These are phyloP conservation scores for Xylariaceae sp. DNA, from an alignment of 2,329 filamentous ascomycete genomes.

Conservation along the genomic window DNA sequence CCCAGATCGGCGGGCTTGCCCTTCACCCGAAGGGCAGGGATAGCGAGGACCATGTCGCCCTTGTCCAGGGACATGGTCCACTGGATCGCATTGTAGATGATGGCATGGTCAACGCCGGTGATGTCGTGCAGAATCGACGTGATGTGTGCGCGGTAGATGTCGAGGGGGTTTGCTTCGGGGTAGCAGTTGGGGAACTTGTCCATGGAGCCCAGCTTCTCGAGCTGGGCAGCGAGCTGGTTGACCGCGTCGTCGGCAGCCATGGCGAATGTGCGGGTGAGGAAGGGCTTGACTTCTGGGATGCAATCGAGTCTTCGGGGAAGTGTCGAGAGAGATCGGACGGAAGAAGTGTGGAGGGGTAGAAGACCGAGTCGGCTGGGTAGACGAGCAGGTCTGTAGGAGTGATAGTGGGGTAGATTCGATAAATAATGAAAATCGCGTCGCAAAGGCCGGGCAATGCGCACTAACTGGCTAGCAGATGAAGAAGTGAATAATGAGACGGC, in stretches of 20 bases:
- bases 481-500: slow-evolving; percentile 14
- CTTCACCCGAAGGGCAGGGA: slow-evolving; percentile 74
- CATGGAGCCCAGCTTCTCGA: slow-evolving; percentile 25
- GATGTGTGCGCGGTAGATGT: slow-evolving; percentile 74
- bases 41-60: slow-evolving; percentile 73
- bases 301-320: background rate
- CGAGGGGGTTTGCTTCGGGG: slow-evolving; percentile 68
- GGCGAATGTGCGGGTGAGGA: slow-evolving; percentile 12
- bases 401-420: slow-evolving; percentile 13
- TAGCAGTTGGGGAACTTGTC: slow-evolving; percentile 52
- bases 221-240: slow-evolving; percentile 23
- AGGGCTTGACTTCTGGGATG: background rate
- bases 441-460: slow-evolving; percentile 11
- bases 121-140: slow-evolving; percentile 62
- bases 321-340: background rate
- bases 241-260: slow-evolving; percentile 24
- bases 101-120: slow-evolving; percentile 62
- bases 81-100: slow-evolving; percentile 70
- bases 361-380: too few relatives aligned
- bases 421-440: slow-evolving; percentile 12
- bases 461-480: slow-evolving; percentile 1
- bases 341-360: background rate
- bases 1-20: slow-evolving; percentile 61
- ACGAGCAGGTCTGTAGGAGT: background rate
- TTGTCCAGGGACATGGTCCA: slow-evolving; percentile 78